Evolutionary conservation across 352 stramenopile genomes (phyloP).

Genomic region (Phytophthora agathidicida): DNA sequence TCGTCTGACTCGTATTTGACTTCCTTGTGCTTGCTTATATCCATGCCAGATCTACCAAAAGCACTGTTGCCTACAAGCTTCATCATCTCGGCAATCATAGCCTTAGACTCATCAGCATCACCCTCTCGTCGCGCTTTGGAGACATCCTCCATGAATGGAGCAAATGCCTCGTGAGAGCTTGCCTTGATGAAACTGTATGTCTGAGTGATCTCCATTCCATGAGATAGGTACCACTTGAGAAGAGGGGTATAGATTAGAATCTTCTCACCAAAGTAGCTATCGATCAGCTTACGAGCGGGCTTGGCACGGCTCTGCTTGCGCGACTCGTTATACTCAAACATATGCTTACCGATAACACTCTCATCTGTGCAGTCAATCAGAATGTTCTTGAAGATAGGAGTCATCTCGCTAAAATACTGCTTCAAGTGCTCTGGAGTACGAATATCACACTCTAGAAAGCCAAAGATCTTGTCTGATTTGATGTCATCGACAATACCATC

Average conservation of each 20-base stretch:
- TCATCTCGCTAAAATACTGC: too few relatives aligned
- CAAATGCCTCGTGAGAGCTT: too few relatives aligned
- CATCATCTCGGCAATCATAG: too few relatives aligned
- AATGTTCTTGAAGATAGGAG: too few relatives aligned
- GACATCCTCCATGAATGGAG: too few relatives aligned
- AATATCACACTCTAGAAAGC: too few relatives aligned
- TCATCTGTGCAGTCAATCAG: not conserved
- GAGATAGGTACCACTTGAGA: not conserved
- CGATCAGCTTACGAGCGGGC: not conserved
- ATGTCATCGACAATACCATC: slow-evolving; percentile 5
- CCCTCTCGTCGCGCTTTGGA: slow-evolving; percentile 28
- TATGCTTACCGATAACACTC: not conserved
- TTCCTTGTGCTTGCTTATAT: too few relatives aligned
- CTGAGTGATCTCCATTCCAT: not conserved
- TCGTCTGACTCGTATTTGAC: too few relatives aligned
- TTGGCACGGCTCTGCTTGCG: not conserved
- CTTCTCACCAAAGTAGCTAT: not conserved
- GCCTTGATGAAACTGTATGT: slow-evolving; percentile 10
- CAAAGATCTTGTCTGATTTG: not conserved
- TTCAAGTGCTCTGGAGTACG: too few relatives aligned
- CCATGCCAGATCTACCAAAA: too few relatives aligned
- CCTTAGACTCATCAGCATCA: slow-evolving; percentile 32
- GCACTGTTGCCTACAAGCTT: too few relatives aligned
- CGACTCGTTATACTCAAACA: not conserved
- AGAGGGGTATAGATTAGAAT: not conserved